Evolutionary conservation across 805 yeast species (phyloP), one percentile per base, ranked within the genome.

Genomic region (Sungouiella thailandica): DNA sequence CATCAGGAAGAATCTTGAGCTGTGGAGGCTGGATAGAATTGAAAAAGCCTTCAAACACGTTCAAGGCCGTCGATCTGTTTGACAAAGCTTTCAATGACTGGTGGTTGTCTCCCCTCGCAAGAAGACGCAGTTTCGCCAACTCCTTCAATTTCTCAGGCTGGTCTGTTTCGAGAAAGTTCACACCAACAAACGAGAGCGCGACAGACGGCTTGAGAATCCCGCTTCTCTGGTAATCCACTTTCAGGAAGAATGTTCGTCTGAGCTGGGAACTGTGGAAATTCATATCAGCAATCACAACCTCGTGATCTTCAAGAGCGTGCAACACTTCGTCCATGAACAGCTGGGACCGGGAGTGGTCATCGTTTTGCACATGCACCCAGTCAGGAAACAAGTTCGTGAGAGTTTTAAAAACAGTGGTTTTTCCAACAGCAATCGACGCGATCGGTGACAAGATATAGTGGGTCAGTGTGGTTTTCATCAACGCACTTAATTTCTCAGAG

Each of bases 341-440:
- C 8, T 73, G 70, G 4, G 67, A 64, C 6, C 63, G 62, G 7
- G 60, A 16, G 14, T 84, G 65, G 44, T 85, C 75, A 56, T 90
- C 97, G 57, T 86, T 90, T 53, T 87, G 96, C 9, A 84, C 67
- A 46, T 80, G 83, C 0, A 73, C 80, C 83, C 95, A 82, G 0
- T 60, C 52, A 1, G 80, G 78, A 36, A 67, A 79, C 13, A 89
- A 53, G 9, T 69, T 52, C 0, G 51, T 46, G 25, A 93, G 60
- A 0, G 88, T 79, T 29, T 74, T 54, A 3, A 85, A 75, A 0
- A 84, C 74, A 0, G 97, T 86, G 0, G 97, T 87, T 51, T 93
- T 93, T 5, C 98, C 98, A 58, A 96, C 85, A 0, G 97, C 97
- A 32, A 90, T 75, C 0, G 95, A 85, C 0, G 97, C 89, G 7